Evolutionary conservation across 73 alveolate species (phyloP), one percentile per base, ranked within the genome.

Genomic region (Durusdinium trenchii): DNA sequence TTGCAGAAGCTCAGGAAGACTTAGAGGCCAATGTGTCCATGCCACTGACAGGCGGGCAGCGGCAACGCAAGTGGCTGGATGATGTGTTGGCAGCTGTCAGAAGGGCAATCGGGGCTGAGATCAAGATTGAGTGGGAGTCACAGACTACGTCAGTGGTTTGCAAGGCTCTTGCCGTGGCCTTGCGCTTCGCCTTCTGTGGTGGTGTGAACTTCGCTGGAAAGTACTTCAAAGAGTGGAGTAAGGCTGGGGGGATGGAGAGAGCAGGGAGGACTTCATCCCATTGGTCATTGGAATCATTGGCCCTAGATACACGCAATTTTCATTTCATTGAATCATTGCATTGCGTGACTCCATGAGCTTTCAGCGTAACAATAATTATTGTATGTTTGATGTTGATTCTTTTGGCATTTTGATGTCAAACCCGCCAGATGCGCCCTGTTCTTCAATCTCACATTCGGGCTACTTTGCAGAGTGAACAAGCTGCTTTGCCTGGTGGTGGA

Each of bases 41-140:
- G 87, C 87, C 87, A 14, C 38, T 42, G 43, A 76, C 87, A 42
- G 87, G 87, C 28, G 87, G 87, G 5, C 87, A 76, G 9, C 87
- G 87, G n/a, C 87, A 76, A 38, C 87, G 87, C 38, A 76, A 76
- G 20, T 76, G 87, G 87, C 61, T 76, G 61, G 87, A 76, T 76
- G 87, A 76, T 76, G 52, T 76, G 10, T 28, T 76, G 32, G n/a
- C 87, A 2, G 30, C 61, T n/a, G 61, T 76, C 42, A 43, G 61
- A 7, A 38, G 20, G 14, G 87, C 87, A 10, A 60, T 12, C 61
- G n/a, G 3, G 42, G 6, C 28, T 38, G 61, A 9, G 16, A 71
- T 6, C 51, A 28, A 71, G 3, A n/a, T n/a, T n/a, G 6, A 38
- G 61, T 76, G 38, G 14, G 87, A 76, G 61, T 6, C n/a, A 4